Conservation (phyloP, 371 early-diverging fungal genomes). For the Mortierella sp. region DNA sequence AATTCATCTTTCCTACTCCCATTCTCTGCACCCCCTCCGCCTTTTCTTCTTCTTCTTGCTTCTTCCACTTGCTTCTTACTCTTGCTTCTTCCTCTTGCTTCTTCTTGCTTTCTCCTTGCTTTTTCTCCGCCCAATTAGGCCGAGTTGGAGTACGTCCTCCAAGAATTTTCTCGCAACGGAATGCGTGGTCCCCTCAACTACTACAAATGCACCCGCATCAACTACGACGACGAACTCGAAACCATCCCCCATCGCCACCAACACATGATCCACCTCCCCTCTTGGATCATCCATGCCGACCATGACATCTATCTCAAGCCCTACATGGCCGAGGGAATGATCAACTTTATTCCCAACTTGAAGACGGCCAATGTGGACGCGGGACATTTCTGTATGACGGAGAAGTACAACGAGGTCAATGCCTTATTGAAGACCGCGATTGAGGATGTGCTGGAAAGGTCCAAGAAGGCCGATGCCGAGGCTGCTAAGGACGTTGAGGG, state of each 20-base stretch:
- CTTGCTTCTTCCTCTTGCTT: no score
- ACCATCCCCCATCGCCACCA: neutral
- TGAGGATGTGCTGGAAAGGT: conserved; percentile 24
- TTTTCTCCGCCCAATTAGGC: neutral
- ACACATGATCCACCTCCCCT: conserved; percentile 26
- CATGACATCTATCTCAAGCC: conserved; percentile 38
- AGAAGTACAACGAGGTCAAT: conserved; percentile 43
- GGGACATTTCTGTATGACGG: conserved; percentile 34
- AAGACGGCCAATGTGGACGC: conserved; percentile 19
- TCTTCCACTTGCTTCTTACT: no score
- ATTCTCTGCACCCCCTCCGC: neutral
- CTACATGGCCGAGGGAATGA: conserved; percentile 26
- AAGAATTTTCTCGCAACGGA: conserved; percentile 22
- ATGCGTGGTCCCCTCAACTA: conserved; percentile 53
- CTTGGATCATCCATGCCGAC: conserved; percentile 35
- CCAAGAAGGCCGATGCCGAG: neutral
- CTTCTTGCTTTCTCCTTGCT: no score
- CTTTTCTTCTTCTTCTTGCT: no score
- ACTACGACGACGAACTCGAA: conserved; percentile 40
- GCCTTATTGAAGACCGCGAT: conserved; percentile 15
- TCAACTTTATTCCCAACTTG: conserved; percentile 16
- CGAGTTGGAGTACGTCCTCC: conserved; percentile 33
- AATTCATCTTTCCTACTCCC: neutral
- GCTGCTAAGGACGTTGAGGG: neutral
- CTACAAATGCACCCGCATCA: conserved; percentile 40